Conservation (phyloP, 805 yeast species). For the Wickerhamiella sergipiensis region DNA sequence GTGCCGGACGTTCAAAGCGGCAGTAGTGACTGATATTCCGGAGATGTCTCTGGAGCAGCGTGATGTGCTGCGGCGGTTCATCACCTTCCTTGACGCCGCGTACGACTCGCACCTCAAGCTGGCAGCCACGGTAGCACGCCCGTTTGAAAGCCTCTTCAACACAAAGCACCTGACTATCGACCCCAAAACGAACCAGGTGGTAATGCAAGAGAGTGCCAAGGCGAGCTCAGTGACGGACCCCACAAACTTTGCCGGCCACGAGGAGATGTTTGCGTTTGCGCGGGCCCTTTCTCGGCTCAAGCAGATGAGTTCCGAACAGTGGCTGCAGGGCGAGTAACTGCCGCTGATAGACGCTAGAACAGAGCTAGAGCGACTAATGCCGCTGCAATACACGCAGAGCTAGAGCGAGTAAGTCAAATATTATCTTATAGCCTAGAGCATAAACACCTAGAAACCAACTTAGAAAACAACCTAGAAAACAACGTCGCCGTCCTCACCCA, state of each 20-base stretch:
- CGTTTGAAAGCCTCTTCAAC: conserved; percentile 72
- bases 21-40: conserved; percentile 90
- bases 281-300: conserved; percentile 81
- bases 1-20: conserved; percentile 60
- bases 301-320: conserved; percentile 87
- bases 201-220: conserved; percentile 35
- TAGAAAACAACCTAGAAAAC: conserved; percentile 8
- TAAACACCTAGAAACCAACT: too few species aligned
- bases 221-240: conserved; percentile 33
- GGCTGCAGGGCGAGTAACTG: conserved; percentile 31
- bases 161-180: conserved; percentile 43
- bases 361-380: too few species aligned
- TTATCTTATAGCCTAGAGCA: not conserved
- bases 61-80: conserved; percentile 80
- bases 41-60: conserved; percentile 61
- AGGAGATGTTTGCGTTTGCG: conserved; percentile 93
- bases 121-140: conserved; percentile 81
- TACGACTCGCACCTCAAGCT: conserved; percentile 81
- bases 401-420: not conserved
- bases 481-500: conserved; percentile 14
- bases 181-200: conserved; percentile 16
- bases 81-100: conserved; percentile 89
- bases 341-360: too few species aligned
- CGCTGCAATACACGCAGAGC: too few species aligned
- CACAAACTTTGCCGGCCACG: conserved; percentile 63